Base-by-base conservation (phyloP, 768 basidiomycete species). In the Pleurotus eryngii region DNA sequence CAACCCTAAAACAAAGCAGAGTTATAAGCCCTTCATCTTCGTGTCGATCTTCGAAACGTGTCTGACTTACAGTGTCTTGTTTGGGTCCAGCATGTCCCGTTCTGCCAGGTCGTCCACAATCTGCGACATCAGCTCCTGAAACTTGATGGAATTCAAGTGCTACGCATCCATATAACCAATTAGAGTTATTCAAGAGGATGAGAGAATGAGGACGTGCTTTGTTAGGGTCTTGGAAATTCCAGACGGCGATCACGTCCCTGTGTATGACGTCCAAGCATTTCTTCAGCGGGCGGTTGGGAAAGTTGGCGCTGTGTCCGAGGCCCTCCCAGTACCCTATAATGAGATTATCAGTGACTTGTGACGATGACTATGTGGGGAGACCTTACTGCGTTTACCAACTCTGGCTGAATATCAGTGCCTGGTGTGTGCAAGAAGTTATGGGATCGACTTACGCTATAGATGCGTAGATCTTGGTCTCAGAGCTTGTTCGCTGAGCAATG, bases 281-380 rank as follows among this genome's bases (percentile, higher is more conserved):
- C 30, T 56, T 49, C 8, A 68, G 51, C 2, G 55, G 61, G 49
- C 54, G 56, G 12, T 63, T 63, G 6, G 55, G 38, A 47, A 67
- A 65, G 30, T 63, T 55, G 3, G 59, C 49, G 56, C 67, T 68
- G 17, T 60, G 59, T 5, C 63, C 61, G 12, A 70, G 59, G 15
- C 65, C 61, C 38, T 59, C 20, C 68, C 68, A 68, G 43, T 70
- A 70, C 46, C 62, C 68, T 69, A 49, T 4, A 9, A 35, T 35
- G 7, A 11, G 2, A 35, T 11, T 35, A 1, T 45, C n/a, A 45
- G 3, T 45, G 42, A 22, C 15, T 22, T 7, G 20, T 17, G 20
- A 17, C n/a, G 42, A 22, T 5, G 15, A 45, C 42, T 6, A 17
- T 4, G 20, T 4, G 15, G 20, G n/a, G 14, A 30, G 17, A 6